These are phyloP conservation scores for Begonia peltatifolia DNA, from an alignment of 306 rosid genomes.

Conservation along the genomic window DNA sequence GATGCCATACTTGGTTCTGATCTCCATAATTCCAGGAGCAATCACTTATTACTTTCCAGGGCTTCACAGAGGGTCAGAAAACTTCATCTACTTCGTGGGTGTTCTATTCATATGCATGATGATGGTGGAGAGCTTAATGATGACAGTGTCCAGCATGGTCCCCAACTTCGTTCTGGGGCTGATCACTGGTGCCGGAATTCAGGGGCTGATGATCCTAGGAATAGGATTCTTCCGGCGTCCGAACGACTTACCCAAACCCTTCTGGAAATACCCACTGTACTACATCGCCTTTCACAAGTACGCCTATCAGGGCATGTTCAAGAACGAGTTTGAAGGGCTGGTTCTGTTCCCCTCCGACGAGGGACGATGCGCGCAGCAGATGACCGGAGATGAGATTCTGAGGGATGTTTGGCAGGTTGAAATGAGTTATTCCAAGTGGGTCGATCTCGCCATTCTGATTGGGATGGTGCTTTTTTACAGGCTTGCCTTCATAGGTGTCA, in stretches of 20 bases:
- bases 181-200: slow-evolving; percentile 57
- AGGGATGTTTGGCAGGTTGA: background rate
- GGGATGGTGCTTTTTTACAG: slow-evolving; percentile 26
- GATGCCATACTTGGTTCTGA: slow-evolving; percentile 28
- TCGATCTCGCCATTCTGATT: slow-evolving; percentile 33
- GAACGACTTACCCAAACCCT: slow-evolving; percentile 26
- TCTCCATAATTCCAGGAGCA: slow-evolving; percentile 45
- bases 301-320: slow-evolving; percentile 49
- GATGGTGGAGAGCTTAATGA: too few species aligned
- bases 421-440: slow-evolving; percentile 46
- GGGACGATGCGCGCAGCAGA: background rate
- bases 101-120: slow-evolving; percentile 20
- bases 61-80: slow-evolving; percentile 28
- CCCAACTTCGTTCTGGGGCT: too few species aligned
- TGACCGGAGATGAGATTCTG: slow-evolving; percentile 25
- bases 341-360: slow-evolving; percentile 10
- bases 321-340: slow-evolving; percentile 51
- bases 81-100: slow-evolving; percentile 24
- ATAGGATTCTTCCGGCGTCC: slow-evolving; percentile 56
- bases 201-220: slow-evolving; percentile 39
- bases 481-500: too few species aligned
- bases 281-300: slow-evolving; percentile 50
- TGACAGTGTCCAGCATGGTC: too few species aligned
- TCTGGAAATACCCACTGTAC: slow-evolving; percentile 49
- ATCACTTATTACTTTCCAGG: slow-evolving; percentile 36